Base-by-base conservation (phyloP, 768 basidiomycete genomes). In the Leccinum uliginosum region DNA sequence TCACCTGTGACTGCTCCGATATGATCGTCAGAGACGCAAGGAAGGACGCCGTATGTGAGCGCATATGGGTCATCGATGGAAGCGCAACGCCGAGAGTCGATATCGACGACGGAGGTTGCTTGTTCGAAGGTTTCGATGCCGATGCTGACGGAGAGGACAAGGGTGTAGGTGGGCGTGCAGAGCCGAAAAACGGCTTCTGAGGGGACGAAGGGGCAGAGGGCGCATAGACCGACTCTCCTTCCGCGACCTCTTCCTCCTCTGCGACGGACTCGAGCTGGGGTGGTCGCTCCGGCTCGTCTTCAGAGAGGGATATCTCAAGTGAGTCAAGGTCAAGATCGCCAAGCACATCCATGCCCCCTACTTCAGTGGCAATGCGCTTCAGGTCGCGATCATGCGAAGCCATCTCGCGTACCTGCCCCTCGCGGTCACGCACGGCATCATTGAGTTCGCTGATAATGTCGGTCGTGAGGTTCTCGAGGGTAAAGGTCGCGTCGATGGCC, bases 1-100 rank as follows among this genome's bases (percentile, higher is more conserved):
- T 91, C 50, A 93, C 90, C 68, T 95, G 92, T 14, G 91, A 88
- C 58, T 93, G 89, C 65, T 95, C 92, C 24, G 88, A 91, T 61
- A 93, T 83, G 32, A 84, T 82, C 3, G 85, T 80, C 46, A 95
- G 80, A 11, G 90, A 87, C 23, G 85, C 74, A 47, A 88, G 84
- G 51, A 93, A 81, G 9, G 89, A 87, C 9, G 84, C 70, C 0
- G 92, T 94, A 67, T 84, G 80, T 23, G 83, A 80, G 44, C 91
- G 86, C 56, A 93, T 76, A 60, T 88, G 80, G 3, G 82, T 76
- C 50, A 94, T 77, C 56, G 89, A 86, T 2, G 84, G 78, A 48
- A 90, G 77, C 0, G 85, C 58, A 24, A 49, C 27, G 29, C 46
- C 65, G 47, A 70, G 63, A 6, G 67, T 67, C 24, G 69, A 59